These are phyloP conservation scores for Vanrija sp. DNA, from an alignment of 1,284 basidiomycete species.

Conservation along the genomic window DNA sequence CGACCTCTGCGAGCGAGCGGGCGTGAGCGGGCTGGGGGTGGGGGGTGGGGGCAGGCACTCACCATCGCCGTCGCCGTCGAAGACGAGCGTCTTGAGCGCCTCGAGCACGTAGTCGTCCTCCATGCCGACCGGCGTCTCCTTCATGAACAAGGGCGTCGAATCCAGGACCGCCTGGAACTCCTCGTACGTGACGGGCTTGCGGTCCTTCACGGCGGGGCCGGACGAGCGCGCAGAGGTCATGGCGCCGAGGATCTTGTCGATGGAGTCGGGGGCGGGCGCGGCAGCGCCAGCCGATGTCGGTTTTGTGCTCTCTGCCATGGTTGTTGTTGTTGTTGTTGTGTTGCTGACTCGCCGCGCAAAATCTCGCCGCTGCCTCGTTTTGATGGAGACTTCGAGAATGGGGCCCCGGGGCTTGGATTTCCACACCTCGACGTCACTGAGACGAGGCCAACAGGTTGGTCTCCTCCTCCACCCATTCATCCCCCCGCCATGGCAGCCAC, in stretches of 20 bases:
- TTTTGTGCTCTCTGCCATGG: neutral
- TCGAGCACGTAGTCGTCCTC: conserved; percentile 65
- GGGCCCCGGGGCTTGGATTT: conserved; percentile 1
- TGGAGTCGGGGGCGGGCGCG: no score
- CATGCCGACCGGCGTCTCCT: conserved; percentile 67
- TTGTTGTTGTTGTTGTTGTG: no score
- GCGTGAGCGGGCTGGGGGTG: no score
- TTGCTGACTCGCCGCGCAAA: no score
- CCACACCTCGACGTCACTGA: neutral
- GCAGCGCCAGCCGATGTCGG: neutral
- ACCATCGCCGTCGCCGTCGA: conserved; percentile 94
- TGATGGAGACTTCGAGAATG: neutral
- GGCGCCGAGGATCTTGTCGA: conserved; percentile 22
- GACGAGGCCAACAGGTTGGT: neutral
- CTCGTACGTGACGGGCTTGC: conserved; percentile 30
- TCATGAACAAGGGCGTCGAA: conserved; percentile 82
- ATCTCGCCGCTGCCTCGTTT: neutral
- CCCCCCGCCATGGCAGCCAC: conserved; percentile 1
- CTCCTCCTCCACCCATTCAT: neutral
- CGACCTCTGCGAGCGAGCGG: conserved; percentile 80
- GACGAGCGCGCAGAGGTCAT: conserved; percentile 16
- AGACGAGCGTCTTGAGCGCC: conserved; percentile 77
- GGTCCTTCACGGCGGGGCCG: conserved; percentile 4
- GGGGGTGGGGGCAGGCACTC: no score
- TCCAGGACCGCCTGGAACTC: conserved; percentile 39